phyloP scores from a whole-genome alignment of 306 rosid species.

The Inga leiocalycina region DNA sequence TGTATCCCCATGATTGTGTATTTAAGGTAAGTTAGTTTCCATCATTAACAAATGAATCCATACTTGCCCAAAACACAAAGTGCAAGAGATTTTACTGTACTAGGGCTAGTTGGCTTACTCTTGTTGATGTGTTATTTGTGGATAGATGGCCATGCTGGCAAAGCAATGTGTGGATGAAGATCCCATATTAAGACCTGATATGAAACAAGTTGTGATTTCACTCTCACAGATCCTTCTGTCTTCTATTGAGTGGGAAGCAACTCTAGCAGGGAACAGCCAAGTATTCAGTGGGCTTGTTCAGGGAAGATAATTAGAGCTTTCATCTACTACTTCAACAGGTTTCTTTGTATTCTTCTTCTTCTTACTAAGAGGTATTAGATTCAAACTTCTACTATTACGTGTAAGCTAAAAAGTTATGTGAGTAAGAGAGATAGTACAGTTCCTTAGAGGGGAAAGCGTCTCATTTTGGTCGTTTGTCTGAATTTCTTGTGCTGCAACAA shows the following conservation, averaged over 20 bases:
- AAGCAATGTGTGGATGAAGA: slow-evolving; percentile 97
- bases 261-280: slow-evolving; percentile 98
- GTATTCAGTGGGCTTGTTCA: slow-evolving; percentile 98
- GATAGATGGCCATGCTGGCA: slow-evolving; percentile 81
- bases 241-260: slow-evolving; percentile 98
- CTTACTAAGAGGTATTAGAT: slow-evolving; percentile 24
- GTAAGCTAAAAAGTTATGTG: not conserved
- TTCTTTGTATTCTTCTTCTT: slow-evolving; percentile 18
- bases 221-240: slow-evolving; percentile 90
- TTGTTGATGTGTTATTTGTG: slow-evolving; percentile 14
- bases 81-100: slow-evolving; percentile 2
- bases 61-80: not conserved
- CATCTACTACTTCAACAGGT: not conserved
- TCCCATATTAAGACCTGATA: slow-evolving; percentile 88
- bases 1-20: slow-evolving; percentile 97
- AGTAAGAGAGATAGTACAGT: not conserved
- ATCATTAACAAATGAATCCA: not conserved
- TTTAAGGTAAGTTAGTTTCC: slow-evolving; percentile 65
- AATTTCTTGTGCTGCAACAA: not conserved
- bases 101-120: not conserved
- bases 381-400: not conserved
- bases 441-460: not conserved
- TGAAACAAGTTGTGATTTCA: slow-evolving; percentile 86
- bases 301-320: slow-evolving; percentile 54
- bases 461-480: slow-evolving; percentile 1